Evolutionary conservation across 257 asterid genomes (phyloP).

Genomic region (Cynanchum wilfordii): DNA sequence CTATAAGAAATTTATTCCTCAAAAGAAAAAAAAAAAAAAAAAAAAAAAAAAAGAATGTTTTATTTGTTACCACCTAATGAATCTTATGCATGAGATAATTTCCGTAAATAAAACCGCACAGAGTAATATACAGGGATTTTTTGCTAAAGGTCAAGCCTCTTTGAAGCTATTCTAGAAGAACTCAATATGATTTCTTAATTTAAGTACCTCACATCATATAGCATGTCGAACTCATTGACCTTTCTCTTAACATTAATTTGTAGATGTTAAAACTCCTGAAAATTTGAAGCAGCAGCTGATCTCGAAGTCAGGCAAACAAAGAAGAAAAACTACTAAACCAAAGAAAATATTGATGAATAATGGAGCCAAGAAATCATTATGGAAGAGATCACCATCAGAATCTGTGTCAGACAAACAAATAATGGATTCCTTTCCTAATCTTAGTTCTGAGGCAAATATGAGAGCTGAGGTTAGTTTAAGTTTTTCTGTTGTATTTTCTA

Average conservation of each 20-base stretch:
- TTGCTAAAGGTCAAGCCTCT: not conserved
- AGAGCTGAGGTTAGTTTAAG: constrained; percentile 63
- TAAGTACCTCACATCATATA: not conserved
- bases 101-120: not conserved
- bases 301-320: constrained; percentile 8
- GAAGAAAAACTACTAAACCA: constrained; percentile 39
- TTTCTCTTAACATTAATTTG: constrained; percentile 20
- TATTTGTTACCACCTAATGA: not conserved
- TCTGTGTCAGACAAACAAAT: constrained; percentile 45
- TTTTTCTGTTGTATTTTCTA: constrained; percentile 1
- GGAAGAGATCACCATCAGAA: constrained; percentile 41
- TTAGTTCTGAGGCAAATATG: constrained; percentile 72
- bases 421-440: constrained; percentile 50
- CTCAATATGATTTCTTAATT: not conserved
- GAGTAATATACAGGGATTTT: not conserved
- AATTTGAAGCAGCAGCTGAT: constrained; percentile 34
- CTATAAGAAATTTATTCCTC: not conserved
- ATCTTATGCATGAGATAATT: not conserved
- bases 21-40: too few relatives aligned
- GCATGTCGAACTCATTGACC: constrained; percentile 1
- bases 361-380: constrained; percentile 36
- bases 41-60: not conserved
- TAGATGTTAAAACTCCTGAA: constrained; percentile 55
- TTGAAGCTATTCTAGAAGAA: not conserved
- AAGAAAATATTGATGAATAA: constrained; percentile 39